These are phyloP conservation scores for Aureobasidium zeae DNA, from an alignment of 2,329 filamentous ascomycete genomes.

Conservation along the genomic window DNA sequence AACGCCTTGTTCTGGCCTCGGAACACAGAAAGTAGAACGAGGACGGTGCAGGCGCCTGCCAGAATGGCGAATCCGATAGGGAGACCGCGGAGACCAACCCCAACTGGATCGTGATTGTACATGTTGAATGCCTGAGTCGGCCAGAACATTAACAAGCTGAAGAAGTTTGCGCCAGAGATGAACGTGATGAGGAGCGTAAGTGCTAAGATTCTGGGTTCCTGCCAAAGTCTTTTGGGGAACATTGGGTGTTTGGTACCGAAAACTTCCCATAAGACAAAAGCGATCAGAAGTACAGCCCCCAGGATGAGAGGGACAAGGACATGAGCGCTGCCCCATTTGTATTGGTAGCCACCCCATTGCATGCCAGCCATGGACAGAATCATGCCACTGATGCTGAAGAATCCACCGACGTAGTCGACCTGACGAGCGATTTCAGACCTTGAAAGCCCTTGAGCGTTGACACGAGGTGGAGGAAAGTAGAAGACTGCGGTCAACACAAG, in stretches of 20 bases:
- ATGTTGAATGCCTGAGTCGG: conserved; percentile 56
- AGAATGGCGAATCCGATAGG: conserved; percentile 58
- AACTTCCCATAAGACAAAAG: conserved; percentile 28
- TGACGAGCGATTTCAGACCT: conserved; percentile 34
- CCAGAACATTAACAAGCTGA: conserved; percentile 46
- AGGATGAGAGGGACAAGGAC: conserved; percentile 28
- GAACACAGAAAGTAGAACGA: conserved; percentile 49
- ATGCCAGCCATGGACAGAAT: conserved; percentile 43
- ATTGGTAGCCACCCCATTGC: conserved; percentile 24
- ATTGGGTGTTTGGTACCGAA: conserved; percentile 27
- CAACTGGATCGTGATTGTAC: conserved; percentile 55
- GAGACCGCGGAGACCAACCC: conserved; percentile 55
- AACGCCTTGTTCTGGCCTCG: conserved; percentile 51
- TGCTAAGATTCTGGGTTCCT: conserved; percentile 29
- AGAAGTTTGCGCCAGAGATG: conserved; percentile 33
- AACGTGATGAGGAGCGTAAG: conserved; percentile 33
- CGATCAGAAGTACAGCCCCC: conserved; percentile 25
- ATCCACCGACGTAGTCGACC: conserved; percentile 45
- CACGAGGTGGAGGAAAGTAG: conserved; percentile 45
- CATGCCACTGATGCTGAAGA: conserved; percentile 42
- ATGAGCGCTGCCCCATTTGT: conserved; percentile 27
- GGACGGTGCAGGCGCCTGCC: conserved; percentile 49
- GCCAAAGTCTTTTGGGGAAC: conserved; percentile 25
- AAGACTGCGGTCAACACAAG: conserved; percentile 44
- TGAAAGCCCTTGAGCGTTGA: conserved; percentile 34